Evolutionary conservation across 164 flowering plant species (phyloP).

Genomic region (Macadamia integrifolia): DNA sequence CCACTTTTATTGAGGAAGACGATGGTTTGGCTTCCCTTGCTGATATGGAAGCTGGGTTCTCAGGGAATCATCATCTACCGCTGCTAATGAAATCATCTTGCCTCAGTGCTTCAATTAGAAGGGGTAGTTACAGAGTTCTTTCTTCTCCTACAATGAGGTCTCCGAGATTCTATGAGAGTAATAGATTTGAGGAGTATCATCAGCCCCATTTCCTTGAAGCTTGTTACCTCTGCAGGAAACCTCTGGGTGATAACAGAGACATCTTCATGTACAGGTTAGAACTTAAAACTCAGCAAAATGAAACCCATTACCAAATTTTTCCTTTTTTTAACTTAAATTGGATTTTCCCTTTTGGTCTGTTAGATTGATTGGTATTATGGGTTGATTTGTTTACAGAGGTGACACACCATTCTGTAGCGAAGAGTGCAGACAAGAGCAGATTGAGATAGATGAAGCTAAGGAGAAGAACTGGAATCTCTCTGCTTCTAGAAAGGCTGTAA

Average conservation of each 20-base stretch:
- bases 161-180: conserved; percentile 4
- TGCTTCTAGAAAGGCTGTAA: conserved; percentile 10
- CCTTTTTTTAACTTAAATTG: neutral
- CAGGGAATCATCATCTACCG: neutral
- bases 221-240: conserved; percentile 43
- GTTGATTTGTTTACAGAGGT: conserved; percentile 32
- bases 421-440: conserved; percentile 62
- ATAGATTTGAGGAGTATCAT: conserved; percentile 19
- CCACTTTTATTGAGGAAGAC: neutral
- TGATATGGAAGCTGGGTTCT: conserved; percentile 1
- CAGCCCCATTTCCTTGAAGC: conserved; percentile 43
- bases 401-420: conserved; percentile 56
- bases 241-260: conserved; percentile 35
- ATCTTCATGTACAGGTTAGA: conserved; percentile 61
- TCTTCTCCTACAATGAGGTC: neutral
- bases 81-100: neutral
- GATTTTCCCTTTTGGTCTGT: neutral
- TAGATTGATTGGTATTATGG: neutral
- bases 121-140: neutral
- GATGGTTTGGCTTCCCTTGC: conserved; percentile 2
- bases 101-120: neutral
- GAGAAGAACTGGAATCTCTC: conserved; percentile 35
- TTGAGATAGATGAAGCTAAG: conserved; percentile 43
- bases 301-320: neutral
- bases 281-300: neutral